Conservation (phyloP, 768 basidiomycete species). For the Boletellus sp. region DNA sequence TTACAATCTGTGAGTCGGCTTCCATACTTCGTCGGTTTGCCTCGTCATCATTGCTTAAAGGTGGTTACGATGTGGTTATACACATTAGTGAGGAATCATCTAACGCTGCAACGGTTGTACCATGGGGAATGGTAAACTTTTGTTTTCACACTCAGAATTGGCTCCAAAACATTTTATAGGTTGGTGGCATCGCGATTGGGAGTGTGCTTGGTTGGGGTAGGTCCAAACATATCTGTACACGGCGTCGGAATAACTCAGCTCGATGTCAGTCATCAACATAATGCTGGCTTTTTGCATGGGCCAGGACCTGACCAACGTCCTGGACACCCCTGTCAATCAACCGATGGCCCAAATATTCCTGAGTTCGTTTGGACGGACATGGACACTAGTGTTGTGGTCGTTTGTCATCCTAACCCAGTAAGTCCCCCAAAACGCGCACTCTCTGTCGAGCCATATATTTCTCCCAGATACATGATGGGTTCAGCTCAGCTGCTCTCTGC, state of each 20-base stretch:
- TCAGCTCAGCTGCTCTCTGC: constrained; percentile 40
- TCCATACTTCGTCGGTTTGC: neutral
- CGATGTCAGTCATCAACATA: constrained; percentile 42
- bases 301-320: constrained; percentile 37
- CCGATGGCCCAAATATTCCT: constrained; percentile 42
- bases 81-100: constrained; percentile 52
- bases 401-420: constrained; percentile 48
- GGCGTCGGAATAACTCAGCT: neutral
- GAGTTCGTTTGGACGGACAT: constrained; percentile 38
- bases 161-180: neutral
- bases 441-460: neutral
- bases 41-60: constrained; percentile 12
- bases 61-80: constrained; percentile 44
- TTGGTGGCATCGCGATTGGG: constrained; percentile 38
- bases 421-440: constrained; percentile 6
- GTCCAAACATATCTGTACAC: neutral
- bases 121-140: constrained; percentile 49
- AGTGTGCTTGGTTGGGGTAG: constrained; percentile 45
- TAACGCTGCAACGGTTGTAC: constrained; percentile 52
- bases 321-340: constrained; percentile 31
- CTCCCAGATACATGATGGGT: constrained; percentile 42
- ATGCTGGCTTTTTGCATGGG: constrained; percentile 57
- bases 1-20: constrained; percentile 30
- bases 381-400: constrained; percentile 48
- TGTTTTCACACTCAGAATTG: neutral